Evolutionary conservation across 176 grass and related monocot species (phyloP).

Genomic region (Elymus sibiricus): DNA sequence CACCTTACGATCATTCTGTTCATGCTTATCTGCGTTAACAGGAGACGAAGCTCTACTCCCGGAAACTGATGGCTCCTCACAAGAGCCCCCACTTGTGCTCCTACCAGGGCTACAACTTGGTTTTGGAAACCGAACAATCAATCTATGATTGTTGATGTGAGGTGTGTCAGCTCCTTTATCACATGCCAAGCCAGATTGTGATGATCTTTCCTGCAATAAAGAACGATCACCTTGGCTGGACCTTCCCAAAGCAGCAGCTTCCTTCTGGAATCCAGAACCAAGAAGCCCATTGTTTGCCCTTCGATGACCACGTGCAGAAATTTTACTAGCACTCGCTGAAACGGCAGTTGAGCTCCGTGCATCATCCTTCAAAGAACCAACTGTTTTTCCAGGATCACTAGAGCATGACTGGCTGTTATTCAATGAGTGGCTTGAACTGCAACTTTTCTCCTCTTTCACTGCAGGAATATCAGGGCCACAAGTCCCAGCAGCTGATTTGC

Average conservation of each 20-base stretch:
- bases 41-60: slow-evolving; percentile 52
- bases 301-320: slow-evolving; percentile 53
- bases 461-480: slow-evolving; percentile 32
- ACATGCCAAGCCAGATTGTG: slow-evolving; percentile 51
- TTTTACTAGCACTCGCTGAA: slow-evolving; percentile 58
- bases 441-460: slow-evolving; percentile 86
- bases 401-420: slow-evolving; percentile 92
- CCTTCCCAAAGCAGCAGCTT: slow-evolving; percentile 32
- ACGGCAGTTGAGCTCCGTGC: slow-evolving; percentile 75
- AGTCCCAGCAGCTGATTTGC: slow-evolving; percentile 38
- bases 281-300: slow-evolving; percentile 47
- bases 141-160: slow-evolving; percentile 50
- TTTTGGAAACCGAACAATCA: slow-evolving; percentile 76
- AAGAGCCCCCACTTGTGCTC: slow-evolving; percentile 50
- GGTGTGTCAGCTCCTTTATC: slow-evolving; percentile 53
- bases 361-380: slow-evolving; percentile 68
- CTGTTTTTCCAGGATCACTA: slow-evolving; percentile 65
- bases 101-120: slow-evolving; percentile 62
- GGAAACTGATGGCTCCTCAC: slow-evolving; percentile 58
- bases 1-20: slow-evolving; percentile 55
- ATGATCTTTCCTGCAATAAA: slow-evolving; percentile 45
- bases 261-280: slow-evolving; percentile 61
- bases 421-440: slow-evolving; percentile 82
- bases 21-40: slow-evolving; percentile 56
- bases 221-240: slow-evolving; percentile 47